Evolutionary conservation across 129 eudicot genomes (phyloP).

Genomic region (sunflower (Helianthus annuus)): HanXRQr2.0-SUNRISE NC_035434.2:41832945-41833444

Average conservation of each 20-base stretch:
- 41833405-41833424: conserved; percentile 67
- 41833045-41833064: background rate
- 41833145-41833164: conserved; percentile 41
- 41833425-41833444: conserved; percentile 64
- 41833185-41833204: conserved; percentile 30
- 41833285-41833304: conserved; percentile 25
- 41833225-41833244: conserved; percentile 42
- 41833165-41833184: conserved; percentile 39
- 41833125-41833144: conserved; percentile 54
- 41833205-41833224: conserved; percentile 24
- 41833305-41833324: conserved; percentile 19
- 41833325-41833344: conserved; percentile 22
- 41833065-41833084: background rate
- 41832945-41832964: background rate
- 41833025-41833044: background rate
- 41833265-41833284: conserved; percentile 25
- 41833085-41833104: conserved; percentile 12
- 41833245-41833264: conserved; percentile 46
- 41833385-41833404: conserved; percentile 86
- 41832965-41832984: background rate
- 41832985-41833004: background rate
- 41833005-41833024: conserved; percentile 5
- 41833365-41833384: conserved; percentile 78
- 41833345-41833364: conserved; percentile 41
- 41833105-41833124: conserved; percentile 44